Base-by-base conservation (phyloP, 2,329 filamentous ascomycete genomes). In the Lasiodiplodia theobromae region DNA sequence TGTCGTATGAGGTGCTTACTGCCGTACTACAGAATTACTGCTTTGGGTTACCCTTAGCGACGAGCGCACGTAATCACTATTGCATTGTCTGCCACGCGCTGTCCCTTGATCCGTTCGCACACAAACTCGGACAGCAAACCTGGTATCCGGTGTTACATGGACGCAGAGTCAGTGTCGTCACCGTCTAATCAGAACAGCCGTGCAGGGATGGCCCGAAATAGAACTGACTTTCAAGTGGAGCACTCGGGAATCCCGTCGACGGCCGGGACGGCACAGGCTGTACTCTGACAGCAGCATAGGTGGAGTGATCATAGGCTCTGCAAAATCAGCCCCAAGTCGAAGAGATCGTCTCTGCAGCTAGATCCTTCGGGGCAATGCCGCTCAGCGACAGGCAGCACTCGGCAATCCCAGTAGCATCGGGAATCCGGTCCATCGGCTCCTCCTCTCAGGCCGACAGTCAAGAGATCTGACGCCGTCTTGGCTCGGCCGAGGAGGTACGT, bases 141-240 rank as follows among this genome's bases (percentile, higher is more conserved):
- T 34, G 58, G 58, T 63, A 23, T 34, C 49, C 58, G 58, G 58
- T 49, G 57, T 47, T 21, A 34, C 58, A 14, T 44, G 38, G 7
- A 14, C 38, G 38, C 40, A 37, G 58, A 2, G 3, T 21, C 40
- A 21, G 57, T 47, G 18, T 31, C 57, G 25, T 23, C 21, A 18
- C 47, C 16, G 38, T 47, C 57, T 31, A 49, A 31, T 28, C 14
- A 31, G 21, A 18, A 25, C 40, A 64, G n/a, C 28, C 2, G 44
- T 8, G 40, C 58, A 49, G 58, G 58, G 40, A 63, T 63, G n/a
- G 16, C 47, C 10, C 47, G n/a, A 64, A 64, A 64, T 64, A 64
- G 60, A 64, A 51, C 14, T 34, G 40, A 2, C 18, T 3, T n/a
- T 12, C 23, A 18, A 64, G 60, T 52, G n/a, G 31, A 49, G 16